A percentile compares a stretch with the other conserved stretches of the same genome.
Evolutionary conservation across 129 eudicot genomes (phyloP).

Genomic region (Saussurea involucrata): DNA sequence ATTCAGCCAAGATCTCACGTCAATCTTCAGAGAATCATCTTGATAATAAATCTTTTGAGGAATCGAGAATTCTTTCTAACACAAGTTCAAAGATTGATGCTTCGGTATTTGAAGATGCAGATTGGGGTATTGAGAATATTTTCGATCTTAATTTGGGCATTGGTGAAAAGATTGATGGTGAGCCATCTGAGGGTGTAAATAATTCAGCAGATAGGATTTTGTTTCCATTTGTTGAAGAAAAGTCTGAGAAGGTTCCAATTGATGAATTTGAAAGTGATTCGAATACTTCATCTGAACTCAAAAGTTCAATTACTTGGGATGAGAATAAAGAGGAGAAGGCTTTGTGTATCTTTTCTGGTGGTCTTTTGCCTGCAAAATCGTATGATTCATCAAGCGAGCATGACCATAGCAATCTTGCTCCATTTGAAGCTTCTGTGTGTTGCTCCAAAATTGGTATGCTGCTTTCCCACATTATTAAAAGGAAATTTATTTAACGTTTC

Average conservation of each 20-base stretch:
- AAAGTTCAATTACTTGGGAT: slow-evolving; percentile 14
- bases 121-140: slow-evolving; percentile 15
- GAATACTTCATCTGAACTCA: slow-evolving; percentile 22
- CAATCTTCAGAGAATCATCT: slow-evolving; percentile 1
- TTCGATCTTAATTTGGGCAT: slow-evolving; percentile 12
- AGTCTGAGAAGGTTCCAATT: not conserved
- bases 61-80: slow-evolving; percentile 1
- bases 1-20: not conserved
- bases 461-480: not conserved
- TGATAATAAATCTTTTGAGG: slow-evolving; percentile 13
- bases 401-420: slow-evolving; percentile 7
- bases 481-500: not conserved
- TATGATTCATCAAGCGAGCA: slow-evolving; percentile 10
- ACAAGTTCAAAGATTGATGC: slow-evolving; percentile 16
- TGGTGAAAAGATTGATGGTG: slow-evolving; percentile 23
- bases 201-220: not conserved
- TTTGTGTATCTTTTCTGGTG: slow-evolving; percentile 1
- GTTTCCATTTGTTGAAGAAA: not conserved
- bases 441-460: slow-evolving; percentile 36
- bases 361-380: slow-evolving; percentile 16
- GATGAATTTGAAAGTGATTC: slow-evolving; percentile 21
- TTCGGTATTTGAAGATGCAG: slow-evolving; percentile 18
- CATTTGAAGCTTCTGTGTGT: slow-evolving; percentile 4
- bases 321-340: slow-evolving; percentile 26
- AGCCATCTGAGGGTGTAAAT: not conserved